A percentile compares a stretch with the other conserved stretches of the same genome.
These are phyloP conservation scores for Aureobasidium leucospermi DNA, from an alignment of 2,329 filamentous ascomycete genomes.

Conservation along the genomic window DNA sequence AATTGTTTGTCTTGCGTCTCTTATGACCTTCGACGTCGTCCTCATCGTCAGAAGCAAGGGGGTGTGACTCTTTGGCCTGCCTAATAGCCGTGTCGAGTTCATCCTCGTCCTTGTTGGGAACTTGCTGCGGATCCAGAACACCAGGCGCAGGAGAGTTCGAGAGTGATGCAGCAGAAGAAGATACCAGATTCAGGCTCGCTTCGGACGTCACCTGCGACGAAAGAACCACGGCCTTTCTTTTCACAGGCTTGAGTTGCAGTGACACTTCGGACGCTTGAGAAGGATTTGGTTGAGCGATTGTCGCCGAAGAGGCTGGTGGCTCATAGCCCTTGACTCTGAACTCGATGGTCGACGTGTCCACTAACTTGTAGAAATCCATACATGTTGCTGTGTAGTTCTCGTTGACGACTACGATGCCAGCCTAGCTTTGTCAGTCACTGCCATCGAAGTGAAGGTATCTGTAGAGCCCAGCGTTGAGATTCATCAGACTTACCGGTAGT, in stretches of 20 bases:
- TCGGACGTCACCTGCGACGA: slow-evolving; percentile 35
- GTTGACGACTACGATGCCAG: slow-evolving; percentile 43
- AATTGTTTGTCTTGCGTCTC: slow-evolving; percentile 11
- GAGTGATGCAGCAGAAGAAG: neutral
- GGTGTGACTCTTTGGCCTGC: slow-evolving; percentile 21
- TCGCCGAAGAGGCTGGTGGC: neutral
- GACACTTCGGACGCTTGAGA: slow-evolving; percentile 29
- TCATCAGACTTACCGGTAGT: slow-evolving; percentile 38
- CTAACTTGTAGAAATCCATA: slow-evolving; percentile 31
- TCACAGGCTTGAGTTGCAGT: slow-evolving; percentile 44
- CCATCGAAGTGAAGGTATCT: too few species aligned
- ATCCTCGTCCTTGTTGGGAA: neutral
- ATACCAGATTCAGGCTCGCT: slow-evolving; percentile 20
- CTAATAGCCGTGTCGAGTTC: slow-evolving; percentile 18
- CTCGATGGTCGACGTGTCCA: slow-evolving; percentile 49
- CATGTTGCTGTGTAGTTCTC: slow-evolving; percentile 40
- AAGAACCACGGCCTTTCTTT: slow-evolving; percentile 33
- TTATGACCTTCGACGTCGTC: slow-evolving; percentile 6
- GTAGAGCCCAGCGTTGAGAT: neutral
- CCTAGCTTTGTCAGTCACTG: slow-evolving; percentile 19
- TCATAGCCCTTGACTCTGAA: slow-evolving; percentile 52
- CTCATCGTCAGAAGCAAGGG: neutral
- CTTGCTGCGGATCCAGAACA: neutral
- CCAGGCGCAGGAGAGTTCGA: neutral
- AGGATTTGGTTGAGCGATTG: neutral